phyloP scores from a whole-genome alignment of 176 grass and related monocot species.

The Avena eriantha region DNA sequence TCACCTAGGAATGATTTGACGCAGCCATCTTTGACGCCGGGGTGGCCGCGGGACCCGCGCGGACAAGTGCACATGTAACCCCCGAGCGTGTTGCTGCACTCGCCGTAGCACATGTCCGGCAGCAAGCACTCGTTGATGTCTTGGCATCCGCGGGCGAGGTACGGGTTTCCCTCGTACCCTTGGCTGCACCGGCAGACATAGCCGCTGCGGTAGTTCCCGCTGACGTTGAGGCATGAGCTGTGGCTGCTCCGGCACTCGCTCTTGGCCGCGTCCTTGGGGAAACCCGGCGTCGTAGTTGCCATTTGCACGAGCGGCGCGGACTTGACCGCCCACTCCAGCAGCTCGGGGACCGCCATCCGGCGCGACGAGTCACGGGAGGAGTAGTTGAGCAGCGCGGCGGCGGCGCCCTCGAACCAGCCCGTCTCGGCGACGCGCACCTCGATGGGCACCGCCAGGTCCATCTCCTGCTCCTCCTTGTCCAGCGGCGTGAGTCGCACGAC shows the following conservation, averaged over 20 bases:
- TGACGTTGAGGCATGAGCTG: not conserved
- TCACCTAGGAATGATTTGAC: not conserved
- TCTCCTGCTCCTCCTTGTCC: not conserved
- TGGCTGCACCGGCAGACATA: not conserved
- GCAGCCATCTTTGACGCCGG: not conserved
- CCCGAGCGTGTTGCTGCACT: not conserved
- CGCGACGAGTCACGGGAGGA: not conserved
- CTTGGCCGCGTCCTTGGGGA: not conserved
- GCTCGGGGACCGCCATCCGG: not conserved
- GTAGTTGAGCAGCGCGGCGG: not conserved
- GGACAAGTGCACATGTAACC: not conserved
- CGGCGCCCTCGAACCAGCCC: not conserved
- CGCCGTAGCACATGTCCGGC: not conserved
- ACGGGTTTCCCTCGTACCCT: not conserved
- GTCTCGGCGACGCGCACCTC: not conserved
- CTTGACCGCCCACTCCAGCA: not conserved
- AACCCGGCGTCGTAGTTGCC: not conserved
- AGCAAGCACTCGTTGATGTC: not conserved
- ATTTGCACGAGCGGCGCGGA: too few species aligned
- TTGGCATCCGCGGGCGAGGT: not conserved
- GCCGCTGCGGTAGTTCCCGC: not conserved
- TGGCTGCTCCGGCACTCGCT: not conserved
- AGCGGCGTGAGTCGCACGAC: not conserved
- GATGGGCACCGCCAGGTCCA: not conserved
- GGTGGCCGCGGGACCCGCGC: not conserved